phyloP scores from a whole-genome alignment of 176 grass and related monocot genomes.

The Zoysia japonica region DNA sequence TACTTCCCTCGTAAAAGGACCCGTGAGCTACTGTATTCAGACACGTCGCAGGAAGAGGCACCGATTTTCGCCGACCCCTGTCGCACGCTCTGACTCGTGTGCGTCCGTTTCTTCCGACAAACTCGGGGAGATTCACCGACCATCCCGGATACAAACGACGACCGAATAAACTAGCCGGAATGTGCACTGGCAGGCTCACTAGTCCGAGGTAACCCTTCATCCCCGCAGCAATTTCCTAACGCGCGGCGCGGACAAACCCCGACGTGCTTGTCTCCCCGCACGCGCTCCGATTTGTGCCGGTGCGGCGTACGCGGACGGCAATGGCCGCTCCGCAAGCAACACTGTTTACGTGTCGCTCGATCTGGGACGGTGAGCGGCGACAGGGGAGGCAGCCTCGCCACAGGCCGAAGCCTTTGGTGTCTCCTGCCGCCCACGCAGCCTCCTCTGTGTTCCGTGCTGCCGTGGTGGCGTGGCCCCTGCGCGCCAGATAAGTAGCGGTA shows the following conservation, averaged over 20 bases:
- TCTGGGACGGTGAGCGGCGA: neutral
- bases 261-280: conserved; percentile 37
- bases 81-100: neutral
- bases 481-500: conserved; percentile 30
- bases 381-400: conserved; percentile 43
- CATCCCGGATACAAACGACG: neutral
- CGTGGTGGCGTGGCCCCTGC: neutral
- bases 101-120: neutral
- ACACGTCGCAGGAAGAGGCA: neutral
- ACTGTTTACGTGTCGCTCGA: conserved; percentile 30
- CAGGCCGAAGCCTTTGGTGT: conserved; percentile 40
- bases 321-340: conserved; percentile 8
- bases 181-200: conserved; percentile 36
- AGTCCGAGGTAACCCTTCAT: conserved; percentile 28
- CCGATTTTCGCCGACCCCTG: conserved; percentile 2
- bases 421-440: conserved; percentile 50
- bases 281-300: conserved; percentile 6
- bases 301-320: conserved; percentile 19
- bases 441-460: conserved; percentile 47
- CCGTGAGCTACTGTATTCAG: neutral
- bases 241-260: neutral
- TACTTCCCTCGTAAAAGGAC: neutral
- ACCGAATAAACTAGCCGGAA: conserved; percentile 35
- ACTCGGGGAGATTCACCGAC: neutral
- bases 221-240: neutral